phyloP scores from a whole-genome alignment of 2,329 filamentous ascomycete species.

The Colletotrichum liriopes region DNA sequence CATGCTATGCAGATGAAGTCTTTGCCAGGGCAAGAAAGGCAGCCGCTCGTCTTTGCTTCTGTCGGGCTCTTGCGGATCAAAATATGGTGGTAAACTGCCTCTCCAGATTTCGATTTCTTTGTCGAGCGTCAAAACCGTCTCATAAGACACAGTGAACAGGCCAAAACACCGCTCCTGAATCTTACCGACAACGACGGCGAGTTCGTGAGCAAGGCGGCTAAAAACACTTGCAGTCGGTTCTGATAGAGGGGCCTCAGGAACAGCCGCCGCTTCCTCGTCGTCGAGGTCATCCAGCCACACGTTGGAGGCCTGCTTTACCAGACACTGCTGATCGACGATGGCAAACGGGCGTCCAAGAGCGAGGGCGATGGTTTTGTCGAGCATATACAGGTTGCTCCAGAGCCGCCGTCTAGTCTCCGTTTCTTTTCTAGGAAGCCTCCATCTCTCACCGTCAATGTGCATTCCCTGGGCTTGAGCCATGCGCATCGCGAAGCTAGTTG shows the following conservation, averaged over 20 bases:
- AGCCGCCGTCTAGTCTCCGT: constrained; percentile 56
- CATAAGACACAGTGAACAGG: constrained; percentile 54
- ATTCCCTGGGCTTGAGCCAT: constrained; percentile 61
- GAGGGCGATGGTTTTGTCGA: constrained; percentile 58
- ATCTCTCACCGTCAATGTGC: constrained; percentile 59
- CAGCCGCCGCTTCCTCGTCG: constrained; percentile 49
- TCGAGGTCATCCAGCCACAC: constrained; percentile 55
- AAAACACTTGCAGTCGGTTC: constrained; percentile 54
- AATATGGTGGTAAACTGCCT: constrained; percentile 52
- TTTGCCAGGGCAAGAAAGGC: constrained; percentile 55
- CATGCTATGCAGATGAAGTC: constrained; percentile 56
- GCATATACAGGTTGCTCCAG: constrained; percentile 57
- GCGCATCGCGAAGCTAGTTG: constrained; percentile 58
- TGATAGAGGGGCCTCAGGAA: constrained; percentile 46
- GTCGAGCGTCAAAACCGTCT: constrained; percentile 55
- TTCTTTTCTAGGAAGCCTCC: constrained; percentile 54
- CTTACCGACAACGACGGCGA: constrained; percentile 55
- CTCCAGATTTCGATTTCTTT: constrained; percentile 53
- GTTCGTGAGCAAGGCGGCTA: constrained; percentile 50
- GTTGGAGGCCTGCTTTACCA: constrained; percentile 55
- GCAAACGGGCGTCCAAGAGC: constrained; percentile 58
- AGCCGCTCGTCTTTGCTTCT: constrained; percentile 48
- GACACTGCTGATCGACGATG: constrained; percentile 57
- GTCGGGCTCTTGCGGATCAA: constrained; percentile 52
- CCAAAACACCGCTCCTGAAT: constrained; percentile 59